These are phyloP conservation scores for Diaporthe batatas DNA, from an alignment of 2,329 filamentous ascomycete species.

Conservation along the genomic window DNA sequence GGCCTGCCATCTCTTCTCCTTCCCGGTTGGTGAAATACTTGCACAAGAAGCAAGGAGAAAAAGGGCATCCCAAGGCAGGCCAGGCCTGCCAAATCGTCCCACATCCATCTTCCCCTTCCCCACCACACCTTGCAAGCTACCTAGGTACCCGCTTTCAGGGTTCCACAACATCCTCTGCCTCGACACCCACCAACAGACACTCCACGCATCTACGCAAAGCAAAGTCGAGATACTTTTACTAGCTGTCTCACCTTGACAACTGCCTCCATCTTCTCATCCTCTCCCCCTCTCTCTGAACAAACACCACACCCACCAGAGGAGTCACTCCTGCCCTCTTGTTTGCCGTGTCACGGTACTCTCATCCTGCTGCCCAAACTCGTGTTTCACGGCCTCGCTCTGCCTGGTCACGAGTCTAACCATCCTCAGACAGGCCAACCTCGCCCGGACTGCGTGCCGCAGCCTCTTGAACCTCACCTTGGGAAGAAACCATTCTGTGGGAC, in stretches of 20 bases:
- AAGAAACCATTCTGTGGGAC: neutral
- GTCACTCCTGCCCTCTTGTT: neutral
- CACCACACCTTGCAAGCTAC: conserved; percentile 36
- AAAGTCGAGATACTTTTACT: conserved; percentile 38
- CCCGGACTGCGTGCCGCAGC: neutral
- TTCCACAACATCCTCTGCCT: conserved; percentile 36
- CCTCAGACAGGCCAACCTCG: neutral
- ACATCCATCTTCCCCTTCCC: conserved; percentile 32
- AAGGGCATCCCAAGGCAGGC: neutral
- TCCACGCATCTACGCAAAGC: conserved; percentile 34
- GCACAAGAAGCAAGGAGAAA: neutral
- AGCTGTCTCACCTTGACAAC: conserved; percentile 30
- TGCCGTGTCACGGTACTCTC: neutral
- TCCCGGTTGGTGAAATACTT: neutral
- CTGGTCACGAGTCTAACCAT: conserved; percentile 26
- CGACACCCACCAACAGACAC: conserved; percentile 31
- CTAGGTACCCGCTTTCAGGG: conserved; percentile 35
- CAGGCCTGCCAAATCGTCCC: conserved; percentile 25
- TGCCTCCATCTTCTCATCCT: neutral
- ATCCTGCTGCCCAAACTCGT: conserved; percentile 7
- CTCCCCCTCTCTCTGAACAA: neutral
- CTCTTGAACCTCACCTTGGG: neutral
- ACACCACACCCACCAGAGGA: too few relatives aligned
- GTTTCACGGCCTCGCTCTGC: conserved; percentile 31
- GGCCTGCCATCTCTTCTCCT: conserved; percentile 1